Evolutionary conservation across 805 yeast species (phyloP), one percentile per base, ranked within the genome.

Genomic region (Lachancea meyersii): DNA sequence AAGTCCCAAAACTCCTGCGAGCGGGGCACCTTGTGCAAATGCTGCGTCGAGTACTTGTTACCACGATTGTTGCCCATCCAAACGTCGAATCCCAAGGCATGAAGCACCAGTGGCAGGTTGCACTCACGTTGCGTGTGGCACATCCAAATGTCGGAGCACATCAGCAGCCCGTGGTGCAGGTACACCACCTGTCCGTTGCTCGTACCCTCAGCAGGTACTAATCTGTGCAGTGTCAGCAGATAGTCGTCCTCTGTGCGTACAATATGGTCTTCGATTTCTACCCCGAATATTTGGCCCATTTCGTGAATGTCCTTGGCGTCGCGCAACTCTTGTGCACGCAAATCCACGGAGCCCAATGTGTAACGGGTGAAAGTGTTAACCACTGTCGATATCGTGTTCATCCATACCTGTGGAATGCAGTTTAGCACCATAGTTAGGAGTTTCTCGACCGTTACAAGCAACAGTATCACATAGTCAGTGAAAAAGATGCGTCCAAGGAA

Each of bases 41-140:
- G 96, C 53, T 88, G 88, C 46, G 82, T 80, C 3, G 94, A 82
- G 65, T 91, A 91, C 66, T 91, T 93, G 65, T 91, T 93, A 9
- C 96, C 96, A 45, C 96, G 72, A 57, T 86, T 87, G 61, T 86
- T 87, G 1, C 97, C 97, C 48, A 91, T 68, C 91, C 95, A 91
- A 5, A 91, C 97, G 58, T 91, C 98, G 61, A 78, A 91, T 1
- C 97, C 97, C 36, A 79, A 60, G 45, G 88, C 87, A 47, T 80
- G 80, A 26, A 91, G 70, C 2, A 77, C 67, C 58, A 85, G 82
- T 0, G 97, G 96, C 37, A 93, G 64, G 48, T 80, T 78, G 36
- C 71, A 68, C 49, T 64, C 46, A 46, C 73, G 69, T 46, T 73
- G 62, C 44, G 68, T 44, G 42, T 67, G 64, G 58, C 78, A 73